Base-by-base conservation (phyloP, 2,329 filamentous ascomycete species). In the Tolypocladium sp. region DNA sequence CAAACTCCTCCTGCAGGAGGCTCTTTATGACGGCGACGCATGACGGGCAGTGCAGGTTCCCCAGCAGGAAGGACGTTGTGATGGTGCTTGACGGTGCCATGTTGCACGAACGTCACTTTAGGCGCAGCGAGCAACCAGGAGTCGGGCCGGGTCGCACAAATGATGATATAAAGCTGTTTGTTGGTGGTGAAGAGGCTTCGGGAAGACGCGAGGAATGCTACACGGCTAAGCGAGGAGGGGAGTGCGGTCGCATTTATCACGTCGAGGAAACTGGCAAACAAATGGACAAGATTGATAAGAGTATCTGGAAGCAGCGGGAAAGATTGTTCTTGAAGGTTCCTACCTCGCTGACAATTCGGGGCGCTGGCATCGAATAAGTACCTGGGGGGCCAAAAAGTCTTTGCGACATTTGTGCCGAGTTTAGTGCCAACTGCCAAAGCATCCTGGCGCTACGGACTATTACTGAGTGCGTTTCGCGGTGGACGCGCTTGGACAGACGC, bases 11-110 rank as follows among this genome's bases (percentile, higher is more conserved):
- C 60, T 70, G 76, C 60, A 91, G 74, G 60, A 81, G 78, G 58
- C 80, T 75, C 67, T 84, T 79, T 68, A 92, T 90, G 64, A 81
- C 79, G 41, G 82, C 81, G 56, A 90, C 84, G 70, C 89, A 92
- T 61, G 87, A 89, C 17, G 88, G 85, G 74, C 89, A 91, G 73
- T 92, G 89, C n/a, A 92, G 79, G 71, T 92, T 91, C 62, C 81
- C 83, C 65, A 92, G 77, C 62, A 91, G 79, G 67, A 88, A 84
- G 40, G 83, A 86, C 2, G 83, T 87, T 15, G 79, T 82, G 60
- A 77, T 70, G 60, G 70, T 66, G 58, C 67, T 64, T 17, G 65
- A 58, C 51, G 69, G 59, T 30, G 67, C 57, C 66, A 74, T 74
- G 63, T 46, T 64, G 61, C 40, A 49, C 49, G 10, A 53, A 53